Base-by-base conservation (phyloP, 2,329 filamentous ascomycete genomes). In the Didymella keratinophila region DNA sequence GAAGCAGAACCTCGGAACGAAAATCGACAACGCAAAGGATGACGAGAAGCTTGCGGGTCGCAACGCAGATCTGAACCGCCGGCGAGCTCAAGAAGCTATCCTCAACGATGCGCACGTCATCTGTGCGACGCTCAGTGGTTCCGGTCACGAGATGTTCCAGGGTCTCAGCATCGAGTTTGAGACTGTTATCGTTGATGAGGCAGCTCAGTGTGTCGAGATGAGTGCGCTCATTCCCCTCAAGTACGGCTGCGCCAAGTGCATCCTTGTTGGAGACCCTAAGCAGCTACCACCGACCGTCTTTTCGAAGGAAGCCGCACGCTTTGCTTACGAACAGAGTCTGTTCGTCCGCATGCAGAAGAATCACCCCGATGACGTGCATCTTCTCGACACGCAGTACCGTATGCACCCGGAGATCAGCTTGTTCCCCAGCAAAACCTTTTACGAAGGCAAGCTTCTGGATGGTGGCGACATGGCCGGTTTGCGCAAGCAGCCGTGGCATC, bases 291-390 rank as follows among this genome's bases (percentile, higher is more conserved):
- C 95, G 0, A 99, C 95, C 0, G 95, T 99, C 9, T 86, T 99
- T 56, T 98, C 95, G 2, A 92, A 95, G 74, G 93, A 93, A 68
- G 95, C 95, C 4, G 91, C 93, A 14, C 87, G 88, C 36, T 98
- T 93, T 77, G 93, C 95, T 64, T 99, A 98, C 78, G 94, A 98
- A 72, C 95, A 99, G 79, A 97, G 92, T 84, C 82, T 99, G 78
- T 99, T 99, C 80, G 95, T 98, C 52, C 90, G 95, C 32, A 99
- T 99, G 94, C 95, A 98, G 74, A 88, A 89, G 70, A 97, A 97
- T 64, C 89, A 94, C 69, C 91, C 92, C 0, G 82, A 90, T 30
- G 90, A 96, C 64, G 88, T 99, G 16, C 94, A 99, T 80, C 83
- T 99, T 25, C 86, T 99, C n/a, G 94, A 98, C 73, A 95, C 90